These are phyloP conservation scores for Magnolia kwangsiensis DNA, from an alignment of 164 flowering plant genomes.

Conservation along the genomic window DNA sequence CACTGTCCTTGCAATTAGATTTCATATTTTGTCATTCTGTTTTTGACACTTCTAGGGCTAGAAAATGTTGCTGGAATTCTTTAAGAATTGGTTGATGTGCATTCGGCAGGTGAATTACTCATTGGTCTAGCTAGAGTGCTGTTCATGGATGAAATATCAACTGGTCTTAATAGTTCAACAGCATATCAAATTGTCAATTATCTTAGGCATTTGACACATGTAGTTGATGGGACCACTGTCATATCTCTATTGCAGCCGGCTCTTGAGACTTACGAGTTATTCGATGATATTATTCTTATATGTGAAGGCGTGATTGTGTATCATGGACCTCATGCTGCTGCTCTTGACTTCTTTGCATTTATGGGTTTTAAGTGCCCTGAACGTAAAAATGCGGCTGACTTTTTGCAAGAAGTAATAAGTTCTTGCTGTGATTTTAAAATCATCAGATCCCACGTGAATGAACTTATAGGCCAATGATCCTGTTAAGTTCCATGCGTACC, in stretches of 20 bases:
- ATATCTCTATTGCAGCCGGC: conserved; percentile 95
- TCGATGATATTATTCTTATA: conserved; percentile 90
- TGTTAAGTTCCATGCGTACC: no score
- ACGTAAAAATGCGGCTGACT: conserved; percentile 92
- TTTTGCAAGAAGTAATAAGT: conserved; percentile 82
- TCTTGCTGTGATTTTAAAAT: neutral
- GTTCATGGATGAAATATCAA: conserved; percentile 98
- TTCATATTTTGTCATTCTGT: neutral
- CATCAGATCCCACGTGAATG: no score
- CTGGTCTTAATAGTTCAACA: conserved; percentile 95
- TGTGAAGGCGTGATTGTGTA: conserved; percentile 90
- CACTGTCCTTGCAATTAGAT: no score
- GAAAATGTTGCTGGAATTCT: conserved; percentile 8
- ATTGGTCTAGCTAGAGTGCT: conserved; percentile 91
- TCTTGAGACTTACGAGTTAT: conserved; percentile 90
- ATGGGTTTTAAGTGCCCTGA: conserved; percentile 92
- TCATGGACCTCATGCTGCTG: conserved; percentile 82
- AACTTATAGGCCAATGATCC: no score
- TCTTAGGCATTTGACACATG: conserved; percentile 70
- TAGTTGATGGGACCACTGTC: conserved; percentile 81
- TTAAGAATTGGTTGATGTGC: conserved; percentile 16
- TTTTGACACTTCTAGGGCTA: neutral
- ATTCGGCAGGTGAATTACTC: conserved; percentile 73
- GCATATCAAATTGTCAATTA: conserved; percentile 86
- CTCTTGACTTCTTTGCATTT: conserved; percentile 63